Conservation (phyloP, 345 rosid species). For the Populus simonii region DNA sequence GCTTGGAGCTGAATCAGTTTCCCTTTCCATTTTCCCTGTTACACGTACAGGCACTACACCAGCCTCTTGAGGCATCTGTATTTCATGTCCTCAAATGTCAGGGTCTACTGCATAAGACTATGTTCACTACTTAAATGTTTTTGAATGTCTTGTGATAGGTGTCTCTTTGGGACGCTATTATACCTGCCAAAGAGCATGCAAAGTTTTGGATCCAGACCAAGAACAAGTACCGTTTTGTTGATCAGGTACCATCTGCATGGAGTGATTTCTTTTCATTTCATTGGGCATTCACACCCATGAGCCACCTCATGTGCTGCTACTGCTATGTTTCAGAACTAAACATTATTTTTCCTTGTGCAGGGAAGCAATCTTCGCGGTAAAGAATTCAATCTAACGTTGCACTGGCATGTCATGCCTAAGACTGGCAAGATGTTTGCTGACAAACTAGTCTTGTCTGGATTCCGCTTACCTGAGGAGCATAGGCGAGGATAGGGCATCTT, state of each 20-base stretch:
- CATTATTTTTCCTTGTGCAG: conserved; percentile 30
- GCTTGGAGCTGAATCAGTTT: not conserved
- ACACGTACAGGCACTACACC: not conserved
- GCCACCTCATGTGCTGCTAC: not conserved
- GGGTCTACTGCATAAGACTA: not conserved
- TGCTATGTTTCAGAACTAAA: not conserved
- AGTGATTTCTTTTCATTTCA: not conserved
- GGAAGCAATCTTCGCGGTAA: conserved; percentile 81
- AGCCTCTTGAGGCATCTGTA: not conserved
- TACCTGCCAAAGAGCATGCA: conserved; percentile 75
- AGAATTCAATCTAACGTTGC: conserved; percentile 82
- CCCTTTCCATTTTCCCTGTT: not conserved
- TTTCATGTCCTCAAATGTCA: not conserved
- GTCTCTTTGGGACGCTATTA: conserved; percentile 94
- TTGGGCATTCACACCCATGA: not conserved
- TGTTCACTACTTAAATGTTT: conserved; percentile 1
- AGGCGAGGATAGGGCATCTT: conserved; percentile 35
- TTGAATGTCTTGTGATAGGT: conserved; percentile 40
- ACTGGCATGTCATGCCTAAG: conserved; percentile 97
- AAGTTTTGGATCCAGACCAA: conserved; percentile 69
- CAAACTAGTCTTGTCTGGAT: conserved; percentile 72
- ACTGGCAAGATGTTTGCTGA: conserved; percentile 86
- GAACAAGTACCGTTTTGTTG: conserved; percentile 90
- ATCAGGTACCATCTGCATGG: conserved; percentile 53
- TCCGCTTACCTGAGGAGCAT: conserved; percentile 69